Percentiles rank a stretch among this genome's conserved stretches.
These are phyloP conservation scores for Candida koratica DNA, from an alignment of 805 yeast species.

Conservation along the genomic window DNA sequence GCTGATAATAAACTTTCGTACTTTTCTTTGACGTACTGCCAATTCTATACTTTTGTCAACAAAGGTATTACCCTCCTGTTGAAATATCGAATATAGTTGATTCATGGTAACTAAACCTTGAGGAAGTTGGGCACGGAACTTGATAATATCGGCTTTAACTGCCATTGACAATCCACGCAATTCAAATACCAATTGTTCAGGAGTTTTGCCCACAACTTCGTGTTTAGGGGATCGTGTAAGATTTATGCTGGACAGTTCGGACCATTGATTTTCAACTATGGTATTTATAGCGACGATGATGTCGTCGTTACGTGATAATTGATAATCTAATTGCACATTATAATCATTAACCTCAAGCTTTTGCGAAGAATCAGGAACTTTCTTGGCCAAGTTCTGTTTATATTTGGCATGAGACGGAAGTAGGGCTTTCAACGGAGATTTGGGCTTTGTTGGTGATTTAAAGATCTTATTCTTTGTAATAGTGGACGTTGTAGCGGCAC, in stretches of 20 bases:
- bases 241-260: slow-evolving; percentile 30
- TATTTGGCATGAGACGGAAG: slow-evolving; percentile 26
- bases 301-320: slow-evolving; percentile 27
- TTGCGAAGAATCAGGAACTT: slow-evolving; percentile 8
- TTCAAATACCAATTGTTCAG: slow-evolving; percentile 32
- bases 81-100: slow-evolving; percentile 49
- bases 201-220: slow-evolving; percentile 9
- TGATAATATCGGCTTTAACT: slow-evolving; percentile 35
- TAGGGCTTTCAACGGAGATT: slow-evolving; percentile 21
- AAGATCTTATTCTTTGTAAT: slow-evolving; percentile 21
- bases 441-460: slow-evolving; percentile 24
- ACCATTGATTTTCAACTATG: slow-evolving; percentile 35
- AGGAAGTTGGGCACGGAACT: slow-evolving; percentile 36
- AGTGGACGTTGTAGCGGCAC: slow-evolving; percentile 39
- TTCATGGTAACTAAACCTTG: slow-evolving; percentile 38
- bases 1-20: slow-evolving; percentile 40
- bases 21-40: slow-evolving; percentile 30
- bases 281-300: slow-evolving; percentile 30
- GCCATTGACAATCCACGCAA: slow-evolving; percentile 31
- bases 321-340: slow-evolving; percentile 39
- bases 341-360: slow-evolving; percentile 21
- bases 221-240: slow-evolving; percentile 19
- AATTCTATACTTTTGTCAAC: slow-evolving; percentile 46
- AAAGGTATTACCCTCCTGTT: slow-evolving; percentile 42
- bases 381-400: slow-evolving; percentile 14